A percentile compares a stretch with the other conserved stretches of the same genome.
Conservation (phyloP, 257 asterid species). For the Dorcoceras hygrometricum region DNA sequence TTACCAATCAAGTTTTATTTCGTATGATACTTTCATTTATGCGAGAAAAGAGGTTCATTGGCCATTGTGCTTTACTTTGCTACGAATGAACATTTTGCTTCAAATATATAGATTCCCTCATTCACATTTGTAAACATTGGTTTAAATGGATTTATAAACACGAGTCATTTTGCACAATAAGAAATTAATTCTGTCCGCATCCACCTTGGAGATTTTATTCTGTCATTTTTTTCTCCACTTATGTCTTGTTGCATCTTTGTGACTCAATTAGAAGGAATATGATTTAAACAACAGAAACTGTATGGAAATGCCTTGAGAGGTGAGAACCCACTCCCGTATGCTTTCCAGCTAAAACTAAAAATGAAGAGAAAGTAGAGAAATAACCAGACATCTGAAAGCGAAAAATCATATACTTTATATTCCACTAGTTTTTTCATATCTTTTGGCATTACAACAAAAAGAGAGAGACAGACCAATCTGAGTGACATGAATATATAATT, state of each 20-base stretch:
- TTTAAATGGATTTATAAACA: neutral
- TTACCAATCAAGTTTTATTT: no score
- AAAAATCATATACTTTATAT: neutral
- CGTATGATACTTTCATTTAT: no score
- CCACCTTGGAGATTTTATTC: neutral
- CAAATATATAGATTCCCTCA: no score
- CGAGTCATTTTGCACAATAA: neutral
- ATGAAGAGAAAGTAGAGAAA: neutral
- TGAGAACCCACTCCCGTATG: no score
- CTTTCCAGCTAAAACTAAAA: neutral
- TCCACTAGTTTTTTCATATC: neutral
- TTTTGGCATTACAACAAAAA: neutral
- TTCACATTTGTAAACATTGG: neutral
- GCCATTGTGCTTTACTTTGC: conserved; percentile 7
- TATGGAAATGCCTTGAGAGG: neutral
- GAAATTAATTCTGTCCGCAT: neutral
- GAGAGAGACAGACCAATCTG: neutral
- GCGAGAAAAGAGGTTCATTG: no score
- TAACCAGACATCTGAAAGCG: neutral
- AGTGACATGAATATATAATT: neutral
- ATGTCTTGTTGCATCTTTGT: neutral
- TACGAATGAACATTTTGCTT: neutral
- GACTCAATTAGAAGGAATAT: neutral
- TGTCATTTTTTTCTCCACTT: neutral
- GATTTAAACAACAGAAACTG: neutral